Evolutionary conservation across 2,329 filamentous ascomycete genomes (phyloP), one percentile per base, ranked within the genome.

Genomic region (Alternaria atra): DNA sequence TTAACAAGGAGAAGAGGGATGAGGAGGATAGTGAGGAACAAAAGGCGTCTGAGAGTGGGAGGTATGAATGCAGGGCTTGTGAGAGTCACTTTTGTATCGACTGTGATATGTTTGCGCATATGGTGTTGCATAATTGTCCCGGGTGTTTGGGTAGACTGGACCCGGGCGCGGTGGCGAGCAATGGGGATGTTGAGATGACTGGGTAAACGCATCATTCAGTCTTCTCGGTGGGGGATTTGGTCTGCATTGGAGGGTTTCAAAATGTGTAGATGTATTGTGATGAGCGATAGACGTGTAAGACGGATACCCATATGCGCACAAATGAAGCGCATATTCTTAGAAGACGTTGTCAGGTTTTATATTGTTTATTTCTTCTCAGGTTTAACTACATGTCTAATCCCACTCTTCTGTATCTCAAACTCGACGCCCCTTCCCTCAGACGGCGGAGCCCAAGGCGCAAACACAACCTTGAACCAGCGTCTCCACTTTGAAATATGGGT

Each of bases 11-110:
- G 30, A 60, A 67, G 39, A 48, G 65, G 27, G 68, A 73, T 12
- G 71, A 71, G 12, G 72, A 76, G 5, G 76, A 75, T 5, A 66
- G 63, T 70, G 81, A 72, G 70, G 68, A 67, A 71, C 78, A 73
- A 70, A 78, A 71, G 56, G 69, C 94, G 43, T 94, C 91, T 76
- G 92, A 96, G 81, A 95, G 91, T 74, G 89, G 91, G 48, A 84
- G 95, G 52, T 99, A 99, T 76, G 92, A 91, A 60, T 99, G 95
- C 77, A 87, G 90, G 68, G 89, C 90, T n/a, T 99, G 95, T 79
- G 81, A 86, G 3, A 89, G 91, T 61, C 94, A 98, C 80, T 99
- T 98, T 77, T 99, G 95, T 83, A 96, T 99, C 67, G 95, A 99
- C 77, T 99, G 95, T 78, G 95, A 99, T 78, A 89, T 97, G 25